Evolutionary conservation across 192 early-diverging fungal genomes (phyloP), one percentile per base, ranked within the genome.

Genomic region (Dispira simplex): DNA sequence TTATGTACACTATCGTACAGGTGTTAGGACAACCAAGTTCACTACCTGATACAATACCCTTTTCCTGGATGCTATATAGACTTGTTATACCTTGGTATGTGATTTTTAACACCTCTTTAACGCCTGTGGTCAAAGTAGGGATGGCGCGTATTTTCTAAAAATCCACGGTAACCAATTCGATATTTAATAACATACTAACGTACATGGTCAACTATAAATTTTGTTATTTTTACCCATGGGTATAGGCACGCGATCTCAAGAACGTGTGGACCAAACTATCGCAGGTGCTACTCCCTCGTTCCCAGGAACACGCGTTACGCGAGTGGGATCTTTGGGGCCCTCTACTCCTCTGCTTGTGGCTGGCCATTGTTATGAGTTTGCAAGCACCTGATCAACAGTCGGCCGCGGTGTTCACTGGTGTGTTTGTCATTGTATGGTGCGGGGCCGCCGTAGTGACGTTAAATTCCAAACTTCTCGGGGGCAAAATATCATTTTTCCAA

Each of bases 301-400:
- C 69, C 56, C 70, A 70, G 63, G 68, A 73, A 51, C 68, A 74
- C 46, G 67, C 71, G 16, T 62, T 75, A 12, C 64, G 68, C 53
- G 64, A 72, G 71, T 90, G 92, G 94, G 93, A 95, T 73, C 75
- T 93, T 11, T 97, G 95, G 95, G 95, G 95, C 23, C 95, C 95
- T 39, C 76, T 98, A 51, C 78, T 98, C 63, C 85, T 98, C 64
- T 98, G 95, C 64, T 77, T 98, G 49, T 77, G 82, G 11, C 74
- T 98, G 62, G 93, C 95, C 1, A 81, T 93, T 47, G 87, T 85
- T 4, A 76, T 98, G 77, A 85, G 83, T 70, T 70, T 90, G 43
- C 78, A 80, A 55, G 92, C 92, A 25, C 82, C 85, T 8, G 44
- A 53, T 25, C 83, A 84, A 62, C 95, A 98, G 78, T 81, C 84